Evolutionary conservation across 768 basidiomycete species (phyloP).

Genomic region (Postia placenta): DNA sequence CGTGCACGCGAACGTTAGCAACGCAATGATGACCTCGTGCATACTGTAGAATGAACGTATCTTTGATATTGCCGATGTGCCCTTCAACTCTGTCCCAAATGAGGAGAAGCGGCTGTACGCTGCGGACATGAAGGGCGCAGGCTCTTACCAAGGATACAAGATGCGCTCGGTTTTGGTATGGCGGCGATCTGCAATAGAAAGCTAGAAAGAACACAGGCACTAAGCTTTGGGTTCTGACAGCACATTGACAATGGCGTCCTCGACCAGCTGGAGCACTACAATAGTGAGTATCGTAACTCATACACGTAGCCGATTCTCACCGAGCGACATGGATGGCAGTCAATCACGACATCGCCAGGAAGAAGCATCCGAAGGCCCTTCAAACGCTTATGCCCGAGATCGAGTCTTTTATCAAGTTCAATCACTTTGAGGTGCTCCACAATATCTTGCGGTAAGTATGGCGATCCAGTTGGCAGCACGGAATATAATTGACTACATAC

Average conservation of each 20-base stretch:
- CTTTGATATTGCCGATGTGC: slow-evolving; percentile 31
- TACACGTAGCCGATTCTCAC: background rate
- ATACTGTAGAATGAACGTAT: slow-evolving; percentile 24
- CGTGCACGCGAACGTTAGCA: too few species aligned
- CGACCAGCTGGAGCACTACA: slow-evolving; percentile 60
- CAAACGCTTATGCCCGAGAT: slow-evolving; percentile 50
- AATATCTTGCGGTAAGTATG: slow-evolving; percentile 38
- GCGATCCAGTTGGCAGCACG: too few species aligned
- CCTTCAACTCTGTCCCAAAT: slow-evolving; percentile 26
- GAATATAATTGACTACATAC: too few species aligned
- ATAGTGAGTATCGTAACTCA: slow-evolving; percentile 32
- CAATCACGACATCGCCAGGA: slow-evolving; percentile 41
- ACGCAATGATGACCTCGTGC: background rate
- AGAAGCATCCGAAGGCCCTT: slow-evolving; percentile 42
- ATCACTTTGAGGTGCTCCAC: slow-evolving; percentile 46
- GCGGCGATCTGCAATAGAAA: too few species aligned
- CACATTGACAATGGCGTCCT: slow-evolving; percentile 53
- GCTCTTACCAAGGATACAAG: slow-evolving; percentile 53
- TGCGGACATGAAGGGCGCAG: slow-evolving; percentile 31
- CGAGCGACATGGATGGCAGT: slow-evolving; percentile 30
- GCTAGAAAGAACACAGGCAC: background rate
- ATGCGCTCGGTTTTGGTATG: slow-evolving; percentile 47
- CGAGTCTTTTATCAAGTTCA: slow-evolving; percentile 41
- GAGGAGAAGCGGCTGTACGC: slow-evolving; percentile 28
- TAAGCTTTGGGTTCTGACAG: too few species aligned